Evolutionary conservation across 2,329 filamentous ascomycete species (phyloP).

Genomic region (Curvularia hawaiiensis): DNA sequence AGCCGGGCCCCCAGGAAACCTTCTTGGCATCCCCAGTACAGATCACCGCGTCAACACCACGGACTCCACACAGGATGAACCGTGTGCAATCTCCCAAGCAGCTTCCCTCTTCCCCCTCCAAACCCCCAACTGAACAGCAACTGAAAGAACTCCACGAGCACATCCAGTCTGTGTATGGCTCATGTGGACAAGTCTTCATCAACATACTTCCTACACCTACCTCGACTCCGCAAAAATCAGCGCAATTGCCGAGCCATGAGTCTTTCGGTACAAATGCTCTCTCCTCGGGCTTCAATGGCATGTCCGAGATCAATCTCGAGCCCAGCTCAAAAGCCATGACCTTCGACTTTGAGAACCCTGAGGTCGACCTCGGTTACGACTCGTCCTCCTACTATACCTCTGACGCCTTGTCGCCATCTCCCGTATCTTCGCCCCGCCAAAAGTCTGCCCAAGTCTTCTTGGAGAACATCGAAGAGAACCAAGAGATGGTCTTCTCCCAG

Average conservation of each 20-base stretch:
- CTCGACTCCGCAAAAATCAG: conserved; percentile 54
- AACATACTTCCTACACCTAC: conserved; percentile 58
- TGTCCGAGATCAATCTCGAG: conserved; percentile 53
- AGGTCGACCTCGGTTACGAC: conserved; percentile 54
- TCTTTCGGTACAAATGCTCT: conserved; percentile 61
- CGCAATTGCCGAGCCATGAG: conserved; percentile 47
- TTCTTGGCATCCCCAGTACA: conserved; percentile 47
- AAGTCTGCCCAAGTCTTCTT: conserved; percentile 43
- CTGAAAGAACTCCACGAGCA: conserved; percentile 51
- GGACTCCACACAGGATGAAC: conserved; percentile 41
- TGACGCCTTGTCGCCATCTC: conserved; percentile 55
- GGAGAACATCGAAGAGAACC: conserved; percentile 42
- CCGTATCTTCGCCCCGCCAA: conserved; percentile 44
- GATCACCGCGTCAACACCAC: conserved; percentile 43
- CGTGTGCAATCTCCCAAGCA: conserved; percentile 42
- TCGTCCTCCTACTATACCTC: conserved; percentile 58
- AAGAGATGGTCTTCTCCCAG: conserved; percentile 42
- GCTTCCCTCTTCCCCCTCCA: conserved; percentile 40
- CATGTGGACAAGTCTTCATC: conserved; percentile 49
- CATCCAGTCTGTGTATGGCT: conserved; percentile 52
- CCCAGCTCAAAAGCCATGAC: conserved; percentile 47
- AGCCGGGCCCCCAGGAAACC: conserved; percentile 67
- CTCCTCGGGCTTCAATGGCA: conserved; percentile 63
- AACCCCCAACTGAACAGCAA: conserved; percentile 48
- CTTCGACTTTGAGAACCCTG: conserved; percentile 48